Conservation (phyloP, 805 yeast genomes). For the Crinitomyces ghanaensis region DNA sequence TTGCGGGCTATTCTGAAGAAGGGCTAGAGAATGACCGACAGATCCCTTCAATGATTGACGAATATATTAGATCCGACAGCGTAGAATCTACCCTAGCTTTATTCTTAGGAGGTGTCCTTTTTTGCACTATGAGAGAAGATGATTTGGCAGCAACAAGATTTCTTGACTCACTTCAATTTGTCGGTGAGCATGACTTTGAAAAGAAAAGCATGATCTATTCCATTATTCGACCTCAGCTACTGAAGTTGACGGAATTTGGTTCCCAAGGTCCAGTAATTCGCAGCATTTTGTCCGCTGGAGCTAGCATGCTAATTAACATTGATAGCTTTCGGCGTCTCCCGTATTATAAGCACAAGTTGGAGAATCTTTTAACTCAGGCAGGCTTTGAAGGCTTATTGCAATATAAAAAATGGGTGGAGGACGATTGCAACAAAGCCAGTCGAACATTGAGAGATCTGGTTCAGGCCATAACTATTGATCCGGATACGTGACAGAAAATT, state of each 20-base stretch:
- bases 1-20: conserved; percentile 18
- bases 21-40: conserved; percentile 5
- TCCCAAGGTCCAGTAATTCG: conserved; percentile 10
- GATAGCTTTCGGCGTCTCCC: conserved; percentile 10
- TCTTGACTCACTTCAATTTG: conserved; percentile 11
- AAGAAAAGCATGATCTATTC: conserved; percentile 16
- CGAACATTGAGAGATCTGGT: background rate
- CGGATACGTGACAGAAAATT: background rate
- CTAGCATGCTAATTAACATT: conserved; percentile 9
- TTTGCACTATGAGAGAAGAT: conserved; percentile 11
- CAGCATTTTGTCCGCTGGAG: conserved; percentile 10
- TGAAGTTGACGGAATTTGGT: conserved; percentile 12
- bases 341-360: conserved; percentile 7
- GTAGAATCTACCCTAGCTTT: conserved; percentile 14
- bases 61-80: conserved; percentile 12
- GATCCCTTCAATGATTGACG: conserved; percentile 15
- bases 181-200: conserved; percentile 10
- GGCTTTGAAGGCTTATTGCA: too few relatives aligned
- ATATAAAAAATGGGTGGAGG: too few relatives aligned
- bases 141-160: conserved; percentile 16
- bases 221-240: conserved; percentile 12
- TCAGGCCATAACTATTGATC: background rate
- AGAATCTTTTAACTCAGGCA: conserved; percentile 5
- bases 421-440: background rate
- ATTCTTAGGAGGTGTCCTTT: conserved; percentile 18